Conservation (phyloP, 164 flowering plant species). For the Chloranthus sessilifolius region DNA sequence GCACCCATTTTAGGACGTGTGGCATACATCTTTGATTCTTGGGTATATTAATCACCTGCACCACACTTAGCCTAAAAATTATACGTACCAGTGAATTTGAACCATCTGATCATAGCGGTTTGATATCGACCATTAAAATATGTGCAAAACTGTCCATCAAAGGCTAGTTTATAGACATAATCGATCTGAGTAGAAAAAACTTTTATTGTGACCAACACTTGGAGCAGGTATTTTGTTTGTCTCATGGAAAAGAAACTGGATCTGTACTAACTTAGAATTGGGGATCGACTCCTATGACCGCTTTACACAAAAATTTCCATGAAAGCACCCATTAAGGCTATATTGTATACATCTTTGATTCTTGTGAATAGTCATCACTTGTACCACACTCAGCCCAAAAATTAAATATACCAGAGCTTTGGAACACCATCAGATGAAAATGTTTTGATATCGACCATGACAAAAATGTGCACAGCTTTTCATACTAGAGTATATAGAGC, state of each 20-base stretch:
- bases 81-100: neutral
- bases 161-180: conserved; percentile 1
- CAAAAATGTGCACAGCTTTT: no score
- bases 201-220: neutral
- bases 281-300: neutral
- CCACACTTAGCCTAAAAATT: no score
- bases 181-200: conserved; percentile 9
- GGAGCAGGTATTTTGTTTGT: conserved; percentile 9
- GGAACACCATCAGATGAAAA: neutral
- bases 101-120: neutral
- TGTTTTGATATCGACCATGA: no score
- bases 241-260: neutral
- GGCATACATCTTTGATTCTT: neutral
- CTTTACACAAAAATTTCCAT: no score
- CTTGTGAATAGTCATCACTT: no score
- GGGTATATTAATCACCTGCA: no score
- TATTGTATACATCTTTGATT: neutral
- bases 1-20: no score
- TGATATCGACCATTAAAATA: no score
- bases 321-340: no score
- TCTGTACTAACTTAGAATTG: neutral
- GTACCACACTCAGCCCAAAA: no score
- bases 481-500: no score
- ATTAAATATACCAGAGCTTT: neutral
- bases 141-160: no score